A percentile compares a stretch with the other conserved stretches of the same genome.
Evolutionary conservation across 2,329 filamentous ascomycete genomes (phyloP).

Genomic region (Paramyrothecium sp.): DNA sequence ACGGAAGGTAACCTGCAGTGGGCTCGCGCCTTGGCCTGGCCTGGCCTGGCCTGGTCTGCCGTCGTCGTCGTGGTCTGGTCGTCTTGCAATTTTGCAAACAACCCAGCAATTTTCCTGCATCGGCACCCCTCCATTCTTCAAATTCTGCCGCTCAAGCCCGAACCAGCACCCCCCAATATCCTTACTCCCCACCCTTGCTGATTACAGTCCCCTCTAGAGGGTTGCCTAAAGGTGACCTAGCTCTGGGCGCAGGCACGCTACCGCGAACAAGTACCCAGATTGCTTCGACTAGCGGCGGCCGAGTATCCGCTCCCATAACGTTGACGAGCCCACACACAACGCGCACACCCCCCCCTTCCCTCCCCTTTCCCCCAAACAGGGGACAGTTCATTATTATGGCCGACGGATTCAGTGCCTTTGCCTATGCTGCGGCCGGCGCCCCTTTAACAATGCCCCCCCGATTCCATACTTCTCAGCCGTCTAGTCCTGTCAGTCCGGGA

Average conservation of each 20-base stretch:
- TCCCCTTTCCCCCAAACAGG: neutral
- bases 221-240: neutral
- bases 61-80: too few species aligned
- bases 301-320: neutral
- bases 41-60: too few species aligned
- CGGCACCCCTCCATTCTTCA: neutral
- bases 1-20: neutral
- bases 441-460: slow-evolving; percentile 20
- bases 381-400: slow-evolving; percentile 21
- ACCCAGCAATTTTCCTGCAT: neutral
- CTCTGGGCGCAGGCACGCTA: neutral
- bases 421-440: slow-evolving; percentile 24
- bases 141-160: neutral
- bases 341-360: neutral
- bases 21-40: too few species aligned
- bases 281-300: neutral
- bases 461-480: slow-evolving; percentile 8
- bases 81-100: too few species aligned
- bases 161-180: neutral
- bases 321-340: too few species aligned
- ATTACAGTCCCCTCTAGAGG: neutral
- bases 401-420: slow-evolving; percentile 27
- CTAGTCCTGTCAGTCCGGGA: neutral
- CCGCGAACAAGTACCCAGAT: neutral
- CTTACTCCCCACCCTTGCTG: neutral